Evolutionary conservation across 2,329 filamentous ascomycete genomes (phyloP).

Genomic region (Colletotrichum sp.): DNA sequence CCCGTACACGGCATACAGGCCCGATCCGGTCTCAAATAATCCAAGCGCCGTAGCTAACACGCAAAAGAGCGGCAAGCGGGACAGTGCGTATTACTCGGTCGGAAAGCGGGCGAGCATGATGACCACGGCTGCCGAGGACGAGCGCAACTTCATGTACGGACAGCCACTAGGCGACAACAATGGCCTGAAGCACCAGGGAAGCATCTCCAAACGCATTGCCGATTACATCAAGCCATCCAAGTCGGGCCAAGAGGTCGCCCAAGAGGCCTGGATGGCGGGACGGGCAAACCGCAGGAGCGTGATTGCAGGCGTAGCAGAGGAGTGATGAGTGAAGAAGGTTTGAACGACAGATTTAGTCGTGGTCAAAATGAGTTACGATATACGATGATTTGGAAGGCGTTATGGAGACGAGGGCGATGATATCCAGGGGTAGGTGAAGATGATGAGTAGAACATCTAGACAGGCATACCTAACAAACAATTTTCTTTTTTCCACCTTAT

Average conservation of each 20-base stretch:
- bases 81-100: constrained; percentile 15
- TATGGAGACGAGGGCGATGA: not conserved
- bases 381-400: not conserved
- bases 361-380: not conserved
- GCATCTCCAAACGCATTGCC: constrained; percentile 52
- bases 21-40: not conserved
- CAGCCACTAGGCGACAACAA: not conserved
- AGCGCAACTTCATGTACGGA: not conserved
- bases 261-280: constrained; percentile 3
- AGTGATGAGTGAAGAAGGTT: not conserved
- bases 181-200: constrained; percentile 27
- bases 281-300: constrained; percentile 6
- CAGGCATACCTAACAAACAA: not conserved
- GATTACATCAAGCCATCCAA: constrained; percentile 41
- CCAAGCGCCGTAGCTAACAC: not conserved
- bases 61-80: not conserved
- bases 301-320: not conserved
- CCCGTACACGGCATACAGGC: not conserved
- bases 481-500: not conserved
- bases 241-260: not conserved
- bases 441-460: not conserved
- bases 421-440: not conserved
- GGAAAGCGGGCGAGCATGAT: constrained; percentile 12
- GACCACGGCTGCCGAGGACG: constrained; percentile 2
- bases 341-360: not conserved